Percentiles rank a stretch among this genome's conserved stretches.
Evolutionary conservation across 2,329 filamentous ascomycete species (phyloP).

Genomic region (Diaporthe citrichinensis): DNA sequence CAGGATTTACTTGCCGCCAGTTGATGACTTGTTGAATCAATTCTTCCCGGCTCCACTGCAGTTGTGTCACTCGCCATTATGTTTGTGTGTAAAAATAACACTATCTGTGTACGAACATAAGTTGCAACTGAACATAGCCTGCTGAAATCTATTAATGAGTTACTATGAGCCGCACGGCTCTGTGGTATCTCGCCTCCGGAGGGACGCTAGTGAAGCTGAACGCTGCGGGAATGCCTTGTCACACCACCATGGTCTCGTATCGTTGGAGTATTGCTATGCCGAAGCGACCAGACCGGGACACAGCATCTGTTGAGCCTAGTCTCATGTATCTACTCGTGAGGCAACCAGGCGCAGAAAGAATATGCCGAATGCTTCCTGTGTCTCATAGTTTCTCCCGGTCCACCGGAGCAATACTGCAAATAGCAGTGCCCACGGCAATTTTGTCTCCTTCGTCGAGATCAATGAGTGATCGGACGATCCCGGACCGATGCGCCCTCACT

Average conservation of each 20-base stretch:
- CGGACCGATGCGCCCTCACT: conserved; percentile 63
- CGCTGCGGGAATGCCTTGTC: conserved; percentile 18
- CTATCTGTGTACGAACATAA: background rate
- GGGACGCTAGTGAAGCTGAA: conserved; percentile 14
- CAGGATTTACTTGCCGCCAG: background rate
- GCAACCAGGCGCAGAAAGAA: background rate
- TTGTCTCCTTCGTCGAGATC: conserved; percentile 68
- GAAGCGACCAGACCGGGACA: conserved; percentile 21
- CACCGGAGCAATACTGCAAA: conserved; percentile 44
- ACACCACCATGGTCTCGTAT: conserved; percentile 26
- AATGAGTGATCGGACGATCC: conserved; percentile 64
- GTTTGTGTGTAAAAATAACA: background rate
- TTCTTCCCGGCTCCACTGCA: background rate
- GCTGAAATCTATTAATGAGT: background rate
- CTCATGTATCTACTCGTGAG: background rate
- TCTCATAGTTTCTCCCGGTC: conserved; percentile 35
- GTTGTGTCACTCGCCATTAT: background rate
- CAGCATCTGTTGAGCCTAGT: conserved; percentile 7
- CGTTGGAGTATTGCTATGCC: conserved; percentile 28
- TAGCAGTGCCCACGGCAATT: conserved; percentile 68
- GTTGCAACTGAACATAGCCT: background rate
- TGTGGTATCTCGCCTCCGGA: conserved; percentile 19
- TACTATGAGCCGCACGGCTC: conserved; percentile 5
- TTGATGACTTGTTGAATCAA: background rate
- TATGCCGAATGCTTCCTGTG: background rate